These are phyloP conservation scores for Cladorrhinum sp. DNA, from an alignment of 2,329 filamentous ascomycete genomes.

Conservation along the genomic window DNA sequence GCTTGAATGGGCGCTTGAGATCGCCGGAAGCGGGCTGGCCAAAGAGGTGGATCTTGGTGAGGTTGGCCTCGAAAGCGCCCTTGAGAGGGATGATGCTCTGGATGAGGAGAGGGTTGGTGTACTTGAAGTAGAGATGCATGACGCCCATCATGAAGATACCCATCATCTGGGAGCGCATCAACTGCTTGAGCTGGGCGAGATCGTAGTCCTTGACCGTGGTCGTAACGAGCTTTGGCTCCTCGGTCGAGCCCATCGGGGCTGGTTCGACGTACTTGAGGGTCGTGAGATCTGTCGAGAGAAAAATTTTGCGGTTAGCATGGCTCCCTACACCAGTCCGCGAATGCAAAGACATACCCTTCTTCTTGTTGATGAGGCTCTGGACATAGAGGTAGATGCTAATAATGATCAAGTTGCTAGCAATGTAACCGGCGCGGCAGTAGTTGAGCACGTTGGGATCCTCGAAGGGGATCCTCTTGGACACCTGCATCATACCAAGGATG, in stretches of 20 bases:
- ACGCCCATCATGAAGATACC: conserved; percentile 96
- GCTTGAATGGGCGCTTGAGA: conserved; percentile 95
- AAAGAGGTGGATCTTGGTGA: conserved; percentile 92
- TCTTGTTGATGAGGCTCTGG: conserved; percentile 82
- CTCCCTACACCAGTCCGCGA: no score
- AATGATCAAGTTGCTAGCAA: conserved; percentile 74
- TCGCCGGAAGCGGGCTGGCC: conserved; percentile 85
- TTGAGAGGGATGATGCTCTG: conserved; percentile 98
- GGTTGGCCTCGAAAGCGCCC: conserved; percentile 89
- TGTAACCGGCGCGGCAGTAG: conserved; percentile 52
- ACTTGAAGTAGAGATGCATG: conserved; percentile 99
- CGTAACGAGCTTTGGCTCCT: conserved; percentile 93
- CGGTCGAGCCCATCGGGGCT: conserved; percentile 84
- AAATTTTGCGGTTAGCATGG: no score
- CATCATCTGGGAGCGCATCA: conserved; percentile 91
- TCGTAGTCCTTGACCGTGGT: conserved; percentile 98
- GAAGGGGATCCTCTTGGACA: conserved; percentile 92
- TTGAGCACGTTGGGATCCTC: conserved; percentile 69
- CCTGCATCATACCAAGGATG: conserved; percentile 98
- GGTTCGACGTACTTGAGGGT: conserved; percentile 99
- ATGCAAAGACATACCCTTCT: conserved; percentile 97
- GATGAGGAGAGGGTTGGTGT: conserved; percentile 98
- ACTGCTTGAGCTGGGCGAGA: conserved; percentile 73
- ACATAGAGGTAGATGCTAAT: conserved; percentile 80
- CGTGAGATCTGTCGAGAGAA: conserved; percentile 71